Evolutionary conservation across 192 early-diverging fungal species (phyloP).

Genomic region (Coemansia sp.): DNA sequence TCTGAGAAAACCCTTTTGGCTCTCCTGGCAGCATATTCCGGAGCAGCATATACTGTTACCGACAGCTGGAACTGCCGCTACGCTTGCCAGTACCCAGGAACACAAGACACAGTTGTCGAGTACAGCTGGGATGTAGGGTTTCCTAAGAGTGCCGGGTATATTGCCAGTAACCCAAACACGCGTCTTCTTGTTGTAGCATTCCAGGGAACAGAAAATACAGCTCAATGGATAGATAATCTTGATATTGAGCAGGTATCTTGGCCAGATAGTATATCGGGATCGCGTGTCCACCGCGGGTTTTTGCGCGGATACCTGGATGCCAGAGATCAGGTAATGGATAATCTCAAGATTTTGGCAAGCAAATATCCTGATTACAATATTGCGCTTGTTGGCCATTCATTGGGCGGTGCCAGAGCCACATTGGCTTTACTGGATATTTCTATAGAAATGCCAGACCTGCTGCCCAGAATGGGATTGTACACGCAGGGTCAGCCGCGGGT

Average conservation of each 20-base stretch:
- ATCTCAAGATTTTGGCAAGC: conserved; percentile 9
- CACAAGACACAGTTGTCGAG: conserved; percentile 39
- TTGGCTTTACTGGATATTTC: conserved; percentile 36
- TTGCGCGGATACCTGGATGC: conserved; percentile 34
- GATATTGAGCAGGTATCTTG: conserved; percentile 26
- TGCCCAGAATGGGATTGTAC: conserved; percentile 23
- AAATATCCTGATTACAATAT: conserved; percentile 42
- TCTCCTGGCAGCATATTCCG: conserved; percentile 43
- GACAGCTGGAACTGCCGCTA: conserved; percentile 37
- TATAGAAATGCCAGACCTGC: conserved; percentile 12
- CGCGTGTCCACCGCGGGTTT: conserved; percentile 49
- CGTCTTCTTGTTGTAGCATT: conserved; percentile 34
- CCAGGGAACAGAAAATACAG: conserved; percentile 39
- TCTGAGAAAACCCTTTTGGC: conserved; percentile 17
- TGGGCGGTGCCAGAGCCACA: conserved; percentile 46
- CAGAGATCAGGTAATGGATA: conserved; percentile 14
- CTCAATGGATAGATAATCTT: conserved; percentile 42
- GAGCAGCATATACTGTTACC: conserved; percentile 45
- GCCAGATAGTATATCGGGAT: conserved; percentile 25
- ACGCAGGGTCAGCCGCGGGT: conserved; percentile 51
- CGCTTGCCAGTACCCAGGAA: conserved; percentile 44
- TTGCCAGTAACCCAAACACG: conserved; percentile 37
- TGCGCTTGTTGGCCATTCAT: conserved; percentile 44
- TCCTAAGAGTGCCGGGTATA: conserved; percentile 39
- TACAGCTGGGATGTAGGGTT: conserved; percentile 31